Evolutionary conservation across 768 basidiomycete species (phyloP).

Genomic region (Russula sp.): DNA sequence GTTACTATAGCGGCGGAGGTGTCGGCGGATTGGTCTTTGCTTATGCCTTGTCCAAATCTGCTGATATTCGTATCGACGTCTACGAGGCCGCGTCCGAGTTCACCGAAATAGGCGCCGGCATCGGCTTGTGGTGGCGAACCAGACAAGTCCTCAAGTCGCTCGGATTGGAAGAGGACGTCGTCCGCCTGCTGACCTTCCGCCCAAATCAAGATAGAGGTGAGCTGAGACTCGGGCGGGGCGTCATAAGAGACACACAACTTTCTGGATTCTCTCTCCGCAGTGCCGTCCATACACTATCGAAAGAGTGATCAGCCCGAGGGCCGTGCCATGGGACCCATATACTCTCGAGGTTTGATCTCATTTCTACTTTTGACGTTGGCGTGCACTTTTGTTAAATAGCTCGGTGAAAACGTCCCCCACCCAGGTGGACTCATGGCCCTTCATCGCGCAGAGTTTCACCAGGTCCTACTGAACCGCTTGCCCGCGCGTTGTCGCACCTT

Average conservation of each 20-base stretch:
- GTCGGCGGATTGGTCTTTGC: conserved; percentile 29
- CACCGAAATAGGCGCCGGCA: conserved; percentile 29
- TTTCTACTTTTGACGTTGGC: neutral
- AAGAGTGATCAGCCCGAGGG: conserved; percentile 55
- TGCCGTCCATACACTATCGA: conserved; percentile 45
- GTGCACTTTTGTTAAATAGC: neutral
- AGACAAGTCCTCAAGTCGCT: conserved; percentile 26
- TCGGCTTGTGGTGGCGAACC: conserved; percentile 33
- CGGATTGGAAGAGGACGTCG: conserved; percentile 26
- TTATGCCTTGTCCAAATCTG: conserved; percentile 24
- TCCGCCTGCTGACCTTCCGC: conserved; percentile 21
- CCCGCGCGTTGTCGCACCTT: conserved; percentile 36
- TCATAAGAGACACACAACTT: too few relatives aligned
- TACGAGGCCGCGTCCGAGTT: conserved; percentile 30
- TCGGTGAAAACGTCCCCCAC: too few relatives aligned
- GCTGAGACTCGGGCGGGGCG: too few relatives aligned
- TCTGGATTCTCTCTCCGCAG: conserved; percentile 28
- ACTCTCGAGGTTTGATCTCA: conserved; percentile 45
- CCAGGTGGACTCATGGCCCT: conserved; percentile 33
- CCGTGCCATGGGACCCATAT: conserved; percentile 43
- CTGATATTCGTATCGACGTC: conserved; percentile 28
- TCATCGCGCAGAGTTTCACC: conserved; percentile 64
- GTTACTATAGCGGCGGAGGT: conserved; percentile 24
- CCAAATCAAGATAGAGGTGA: conserved; percentile 21
- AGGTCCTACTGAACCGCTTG: conserved; percentile 44